Evolutionary conservation across 2,329 filamentous ascomycete species (phyloP).

Genomic region (Fusarium citri): DNA sequence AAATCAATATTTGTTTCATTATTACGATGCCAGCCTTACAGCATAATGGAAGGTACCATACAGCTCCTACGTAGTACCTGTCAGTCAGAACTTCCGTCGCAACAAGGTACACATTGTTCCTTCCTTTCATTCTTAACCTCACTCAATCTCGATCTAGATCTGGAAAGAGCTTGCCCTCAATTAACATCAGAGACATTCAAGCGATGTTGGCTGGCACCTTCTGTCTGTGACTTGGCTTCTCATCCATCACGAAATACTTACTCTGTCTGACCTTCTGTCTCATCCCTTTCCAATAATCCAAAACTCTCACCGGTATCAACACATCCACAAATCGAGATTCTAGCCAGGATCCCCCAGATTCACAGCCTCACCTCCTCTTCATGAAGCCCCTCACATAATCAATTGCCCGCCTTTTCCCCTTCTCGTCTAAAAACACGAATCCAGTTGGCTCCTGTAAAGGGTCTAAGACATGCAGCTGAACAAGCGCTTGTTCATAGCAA

Average conservation of each 20-base stretch:
- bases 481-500: constrained; percentile 5
- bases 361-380: constrained; percentile 21
- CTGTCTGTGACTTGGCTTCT: background rate
- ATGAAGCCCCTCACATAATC: constrained; percentile 29
- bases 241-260: background rate
- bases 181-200: background rate
- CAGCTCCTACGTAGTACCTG: background rate
- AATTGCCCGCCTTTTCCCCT: constrained; percentile 6
- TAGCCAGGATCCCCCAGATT: constrained; percentile 18
- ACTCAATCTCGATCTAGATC: background rate
- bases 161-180: background rate
- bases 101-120: background rate
- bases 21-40: background rate
- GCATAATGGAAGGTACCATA: background rate
- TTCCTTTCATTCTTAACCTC: background rate
- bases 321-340: constrained; percentile 5
- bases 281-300: constrained; percentile 17
- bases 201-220: background rate
- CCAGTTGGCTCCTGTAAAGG: constrained; percentile 13
- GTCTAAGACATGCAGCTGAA: constrained; percentile 36
- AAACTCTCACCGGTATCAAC: constrained; percentile 7
- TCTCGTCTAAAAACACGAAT: constrained; percentile 3
- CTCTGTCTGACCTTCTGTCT: constrained; percentile 9
- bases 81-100: background rate
- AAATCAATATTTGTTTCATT: background rate